A percentile compares a stretch with the other conserved stretches of the same genome.
These are phyloP conservation scores for Cyclotella atomus DNA, from an alignment of 108 stramenopile species.

Conservation along the genomic window DNA sequence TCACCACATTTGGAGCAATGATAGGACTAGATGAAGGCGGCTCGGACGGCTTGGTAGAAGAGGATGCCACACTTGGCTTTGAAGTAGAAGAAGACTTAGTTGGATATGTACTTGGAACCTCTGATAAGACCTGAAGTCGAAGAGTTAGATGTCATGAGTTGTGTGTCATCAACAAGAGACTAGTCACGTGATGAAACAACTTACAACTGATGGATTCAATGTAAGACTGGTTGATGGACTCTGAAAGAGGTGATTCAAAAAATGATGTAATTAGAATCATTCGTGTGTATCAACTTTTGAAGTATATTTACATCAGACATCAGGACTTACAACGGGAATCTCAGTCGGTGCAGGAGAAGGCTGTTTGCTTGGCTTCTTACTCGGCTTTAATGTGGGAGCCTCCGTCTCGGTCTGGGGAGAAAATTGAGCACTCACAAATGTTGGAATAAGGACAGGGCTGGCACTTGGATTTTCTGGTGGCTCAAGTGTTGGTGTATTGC, in stretches of 20 bases:
- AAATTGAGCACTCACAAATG: background rate
- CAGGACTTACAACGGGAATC: background rate
- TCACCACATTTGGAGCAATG: no score
- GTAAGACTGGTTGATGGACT: no score
- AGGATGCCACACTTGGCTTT: background rate
- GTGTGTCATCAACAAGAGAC: background rate
- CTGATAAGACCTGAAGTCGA: background rate
- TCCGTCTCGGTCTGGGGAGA: background rate
- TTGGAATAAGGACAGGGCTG: background rate
- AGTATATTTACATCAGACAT: background rate
- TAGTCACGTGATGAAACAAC: background rate
- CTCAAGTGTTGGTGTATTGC: background rate
- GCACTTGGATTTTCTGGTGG: background rate
- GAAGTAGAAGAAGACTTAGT: background rate
- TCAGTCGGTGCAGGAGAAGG: background rate
- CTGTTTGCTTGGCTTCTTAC: background rate
- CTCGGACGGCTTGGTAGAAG: background rate
- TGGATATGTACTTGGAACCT: background rate
- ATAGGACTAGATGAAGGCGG: no score
- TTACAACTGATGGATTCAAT: conserved; percentile 1
- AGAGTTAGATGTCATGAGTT: no score
- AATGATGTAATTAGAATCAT: no score
- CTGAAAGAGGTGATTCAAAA: no score
- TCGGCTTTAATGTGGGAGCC: no score
- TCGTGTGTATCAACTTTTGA: no score